Evolutionary conservation across 352 stramenopile genomes (phyloP).

Genomic region (Phytophthora uliginosa): DNA sequence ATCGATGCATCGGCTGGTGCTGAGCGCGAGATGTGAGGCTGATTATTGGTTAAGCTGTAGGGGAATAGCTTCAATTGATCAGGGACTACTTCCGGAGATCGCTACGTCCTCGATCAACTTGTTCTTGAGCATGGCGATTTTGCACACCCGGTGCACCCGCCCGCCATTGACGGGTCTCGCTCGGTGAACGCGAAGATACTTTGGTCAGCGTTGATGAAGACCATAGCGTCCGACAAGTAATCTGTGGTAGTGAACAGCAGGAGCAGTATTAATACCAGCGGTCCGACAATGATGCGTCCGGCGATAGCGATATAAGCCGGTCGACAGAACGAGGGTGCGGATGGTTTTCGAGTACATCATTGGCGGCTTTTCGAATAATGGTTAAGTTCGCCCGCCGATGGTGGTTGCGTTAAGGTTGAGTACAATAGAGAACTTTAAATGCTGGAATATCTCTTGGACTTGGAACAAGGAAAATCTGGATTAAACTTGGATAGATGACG

Average conservation of each 20-base stretch:
- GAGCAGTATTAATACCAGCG: constrained; percentile 11
- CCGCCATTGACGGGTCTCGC: constrained; percentile 25
- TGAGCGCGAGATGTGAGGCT: constrained; percentile 11
- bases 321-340: too few relatives aligned
- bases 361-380: too few relatives aligned
- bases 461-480: too few relatives aligned
- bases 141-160: constrained; percentile 27
- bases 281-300: constrained; percentile 15
- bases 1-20: neutral
- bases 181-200: constrained; percentile 35
- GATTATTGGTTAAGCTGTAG: constrained; percentile 31
- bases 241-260: constrained; percentile 15
- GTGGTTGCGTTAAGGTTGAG: too few relatives aligned
- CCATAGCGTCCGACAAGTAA: constrained; percentile 22
- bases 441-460: too few relatives aligned
- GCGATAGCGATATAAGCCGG: constrained; percentile 14
- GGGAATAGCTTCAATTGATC: constrained; percentile 34
- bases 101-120: constrained; percentile 11
- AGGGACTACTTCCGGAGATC: constrained; percentile 11
- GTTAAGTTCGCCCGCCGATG: too few relatives aligned
- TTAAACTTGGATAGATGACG: too few relatives aligned
- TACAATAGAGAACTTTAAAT: too few relatives aligned
- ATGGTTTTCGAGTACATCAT: too few relatives aligned
- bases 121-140: constrained; percentile 33
- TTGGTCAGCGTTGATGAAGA: constrained; percentile 24